Percentiles rank a stretch among this genome's conserved stretches.
Evolutionary conservation across 2,329 filamentous ascomycete species (phyloP).

Genomic region (Aspergillus hiratsukae): DNA sequence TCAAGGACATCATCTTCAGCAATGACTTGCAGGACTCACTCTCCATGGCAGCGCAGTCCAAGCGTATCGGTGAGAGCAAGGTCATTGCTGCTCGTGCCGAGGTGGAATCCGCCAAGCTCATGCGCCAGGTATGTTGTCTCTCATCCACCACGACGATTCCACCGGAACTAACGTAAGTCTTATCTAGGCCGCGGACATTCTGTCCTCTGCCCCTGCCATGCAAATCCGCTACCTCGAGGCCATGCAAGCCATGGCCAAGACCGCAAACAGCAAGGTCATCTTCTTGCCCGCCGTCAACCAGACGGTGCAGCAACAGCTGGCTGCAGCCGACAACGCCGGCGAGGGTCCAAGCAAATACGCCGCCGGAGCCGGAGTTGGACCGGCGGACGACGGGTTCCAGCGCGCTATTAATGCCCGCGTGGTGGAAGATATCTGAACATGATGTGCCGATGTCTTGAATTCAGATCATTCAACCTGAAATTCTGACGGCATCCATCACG

Average conservation of each 20-base stretch:
- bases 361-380: constrained; percentile 27
- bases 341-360: constrained; percentile 52
- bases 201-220: constrained; percentile 91
- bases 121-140: constrained; percentile 53
- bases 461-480: constrained; percentile 2
- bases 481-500: constrained; percentile 9
- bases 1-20: constrained; percentile 98
- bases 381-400: constrained; percentile 61
- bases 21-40: constrained; percentile 92
- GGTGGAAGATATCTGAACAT: constrained; percentile 74
- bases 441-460: neutral
- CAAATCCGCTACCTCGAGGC: constrained; percentile 97
- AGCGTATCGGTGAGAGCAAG: constrained; percentile 97
- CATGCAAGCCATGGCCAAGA: constrained; percentile 98
- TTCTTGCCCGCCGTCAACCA: constrained; percentile 68
- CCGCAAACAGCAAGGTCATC: constrained; percentile 80
- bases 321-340: constrained; percentile 47
- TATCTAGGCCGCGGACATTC: constrained; percentile 73
- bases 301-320: constrained; percentile 50
- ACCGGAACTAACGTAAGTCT: neutral
- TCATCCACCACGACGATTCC: neutral
- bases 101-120: constrained; percentile 87
- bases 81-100: constrained; percentile 96
- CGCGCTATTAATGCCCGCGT: constrained; percentile 75
- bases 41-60: constrained; percentile 97